Percentiles rank a stretch among this genome's conserved stretches.
Conservation (phyloP, 257 asterid genomes). For the Solanum chiquidenum region DNA sequence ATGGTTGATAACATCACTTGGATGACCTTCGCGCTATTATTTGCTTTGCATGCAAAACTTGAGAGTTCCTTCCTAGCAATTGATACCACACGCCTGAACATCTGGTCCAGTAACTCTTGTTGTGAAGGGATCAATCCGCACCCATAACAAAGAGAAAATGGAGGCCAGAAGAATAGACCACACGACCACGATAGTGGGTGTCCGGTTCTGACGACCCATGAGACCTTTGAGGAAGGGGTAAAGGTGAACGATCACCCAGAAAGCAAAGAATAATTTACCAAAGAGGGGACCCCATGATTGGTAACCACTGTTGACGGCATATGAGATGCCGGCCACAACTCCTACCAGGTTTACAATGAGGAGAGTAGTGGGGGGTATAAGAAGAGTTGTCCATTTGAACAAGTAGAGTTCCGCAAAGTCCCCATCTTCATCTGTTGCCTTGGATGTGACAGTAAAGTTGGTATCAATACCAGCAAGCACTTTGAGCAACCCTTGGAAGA, state of each 20-base stretch:
- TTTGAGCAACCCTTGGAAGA: conserved; percentile 90
- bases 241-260: conserved; percentile 93
- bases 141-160: conserved; percentile 88
- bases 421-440: conserved; percentile 87
- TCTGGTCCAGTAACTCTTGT: conserved; percentile 83
- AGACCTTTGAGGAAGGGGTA: conserved; percentile 96
- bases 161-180: conserved; percentile 97
- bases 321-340: conserved; percentile 89
- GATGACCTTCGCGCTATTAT: neutral
- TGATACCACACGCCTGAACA: conserved; percentile 67
- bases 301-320: conserved; percentile 88
- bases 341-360: conserved; percentile 84
- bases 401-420: conserved; percentile 85
- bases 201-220: conserved; percentile 91
- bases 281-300: conserved; percentile 98
- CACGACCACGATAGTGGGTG: conserved; percentile 87
- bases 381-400: conserved; percentile 96
- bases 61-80: conserved; percentile 34
- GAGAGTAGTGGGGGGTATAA: conserved; percentile 89
- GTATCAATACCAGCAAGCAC: conserved; percentile 96
- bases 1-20: neutral
- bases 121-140: conserved; percentile 83
- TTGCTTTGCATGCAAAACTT: neutral
- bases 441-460: conserved; percentile 94
- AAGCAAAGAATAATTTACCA: conserved; percentile 83